Conservation (phyloP, 2,329 filamentous ascomycete species). For the Fulvia fulva region DNA sequence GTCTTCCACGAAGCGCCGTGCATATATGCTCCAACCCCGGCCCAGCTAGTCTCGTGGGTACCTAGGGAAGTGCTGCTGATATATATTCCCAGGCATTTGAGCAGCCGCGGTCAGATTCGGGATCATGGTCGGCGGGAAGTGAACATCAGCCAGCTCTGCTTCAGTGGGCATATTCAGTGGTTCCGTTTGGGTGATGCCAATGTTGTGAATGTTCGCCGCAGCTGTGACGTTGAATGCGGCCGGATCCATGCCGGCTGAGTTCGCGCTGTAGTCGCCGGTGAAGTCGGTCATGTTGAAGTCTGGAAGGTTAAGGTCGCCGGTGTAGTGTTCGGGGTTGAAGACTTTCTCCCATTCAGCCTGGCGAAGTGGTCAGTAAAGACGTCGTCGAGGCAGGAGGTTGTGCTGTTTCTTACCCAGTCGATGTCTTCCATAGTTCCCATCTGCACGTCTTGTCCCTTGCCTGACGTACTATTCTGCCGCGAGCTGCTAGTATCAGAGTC, state of each 20-base stretch:
- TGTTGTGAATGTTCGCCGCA: constrained; percentile 11
- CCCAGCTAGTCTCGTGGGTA: too few species aligned
- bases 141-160: constrained; percentile 5
- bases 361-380: background rate
- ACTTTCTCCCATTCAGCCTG: constrained; percentile 47
- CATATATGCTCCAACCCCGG: too few species aligned
- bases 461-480: background rate
- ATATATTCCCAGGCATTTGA: background rate
- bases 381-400: background rate
- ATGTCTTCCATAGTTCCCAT: constrained; percentile 50
- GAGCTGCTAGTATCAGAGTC: constrained; percentile 9
- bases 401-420: constrained; percentile 63
- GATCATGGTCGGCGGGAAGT: constrained; percentile 5
- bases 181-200: constrained; percentile 1
- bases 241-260: constrained; percentile 6
- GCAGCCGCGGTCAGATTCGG: background rate
- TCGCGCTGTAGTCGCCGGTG: constrained; percentile 19
- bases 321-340: constrained; percentile 37
- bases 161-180: constrained; percentile 2
- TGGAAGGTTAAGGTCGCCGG: constrained; percentile 32
- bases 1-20: too few species aligned
- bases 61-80: background rate
- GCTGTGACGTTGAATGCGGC: constrained; percentile 11
- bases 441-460: constrained; percentile 18
- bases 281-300: constrained; percentile 35